Evolutionary conservation across 306 rosid genomes (phyloP).

Genomic region (Quercus aquifolioides): DNA sequence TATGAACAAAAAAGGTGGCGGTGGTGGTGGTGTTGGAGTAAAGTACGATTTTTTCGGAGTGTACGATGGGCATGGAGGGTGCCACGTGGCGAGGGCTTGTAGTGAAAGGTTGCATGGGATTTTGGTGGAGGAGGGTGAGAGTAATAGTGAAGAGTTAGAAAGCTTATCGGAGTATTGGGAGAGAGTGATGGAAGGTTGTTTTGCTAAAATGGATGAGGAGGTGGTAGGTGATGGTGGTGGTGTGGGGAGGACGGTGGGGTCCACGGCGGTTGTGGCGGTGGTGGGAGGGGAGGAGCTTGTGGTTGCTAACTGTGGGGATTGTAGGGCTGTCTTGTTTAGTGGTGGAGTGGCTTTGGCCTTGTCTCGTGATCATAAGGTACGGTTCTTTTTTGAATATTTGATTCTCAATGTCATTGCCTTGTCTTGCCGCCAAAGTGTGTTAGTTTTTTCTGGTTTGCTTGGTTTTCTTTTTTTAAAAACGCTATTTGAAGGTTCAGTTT

Average conservation of each 20-base stretch:
- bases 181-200: constrained; percentile 74
- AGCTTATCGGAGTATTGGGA: constrained; percentile 48
- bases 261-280: constrained; percentile 66
- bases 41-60: constrained; percentile 69
- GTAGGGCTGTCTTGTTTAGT: constrained; percentile 74
- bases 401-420: too few species aligned
- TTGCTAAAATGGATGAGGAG: constrained; percentile 69
- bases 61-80: constrained; percentile 87
- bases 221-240: constrained; percentile 30
- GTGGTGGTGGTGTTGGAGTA: too few species aligned
- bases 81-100: constrained; percentile 66
- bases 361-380: constrained; percentile 83
- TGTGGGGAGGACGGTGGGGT: constrained; percentile 54
- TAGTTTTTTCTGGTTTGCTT: background rate
- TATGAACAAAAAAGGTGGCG: constrained; percentile 11
- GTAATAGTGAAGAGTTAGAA: background rate
- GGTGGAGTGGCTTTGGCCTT: constrained; percentile 56
- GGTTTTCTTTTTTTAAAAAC: background rate
- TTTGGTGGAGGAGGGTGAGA: constrained; percentile 56
- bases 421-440: too few species aligned
- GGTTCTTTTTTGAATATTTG: background rate
- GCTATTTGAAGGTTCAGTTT: background rate
- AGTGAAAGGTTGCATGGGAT: constrained; percentile 50
- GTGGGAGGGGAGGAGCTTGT: constrained; percentile 45
- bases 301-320: constrained; percentile 85